Evolutionary conservation across 2,329 filamentous ascomycete genomes (phyloP), one percentile per base, ranked within the genome.

Genomic region (Fusarium compactum): DNA sequence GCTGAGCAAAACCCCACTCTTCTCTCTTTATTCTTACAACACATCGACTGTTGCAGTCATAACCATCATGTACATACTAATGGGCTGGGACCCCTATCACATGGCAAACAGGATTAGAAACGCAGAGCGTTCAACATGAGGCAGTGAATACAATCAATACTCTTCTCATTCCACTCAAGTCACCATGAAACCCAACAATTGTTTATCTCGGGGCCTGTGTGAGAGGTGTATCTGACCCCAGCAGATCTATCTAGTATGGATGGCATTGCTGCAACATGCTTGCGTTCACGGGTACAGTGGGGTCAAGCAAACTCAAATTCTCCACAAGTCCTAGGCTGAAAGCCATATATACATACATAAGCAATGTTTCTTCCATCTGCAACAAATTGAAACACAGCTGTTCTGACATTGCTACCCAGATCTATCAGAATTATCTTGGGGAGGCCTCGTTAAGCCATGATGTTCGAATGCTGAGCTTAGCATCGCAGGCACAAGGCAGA

Each of bases 371-470:
- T 29, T n/a, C 5, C 24, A 24, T 24, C 30, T 43, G 20, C 45
- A 22, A 11, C 6, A 22, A 11, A 6, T 24, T 27, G 27, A 20
- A 29, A 38, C 25, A 34, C 8, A 40, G 8, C 12, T 29, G 22
- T 30, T 38, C 34, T 38, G 34, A n/a, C 34, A 12, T 38, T 38
- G 10, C 18, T 38, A 18, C 34, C 18, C 34, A n/a, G 10, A n/a
- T 38, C 34, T 12, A n/a, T 41, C 15, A 38, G 27, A 54, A 43
- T 30, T 29, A 47, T 43, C 40, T 24, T 51, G 55, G 54, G 57
- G 72, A 74, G 72, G 72, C 72, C 72, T 74, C 72, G 68, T 62
- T 56, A 50, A 55, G 47, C 38, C 32, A 51, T 48, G 22, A 50
- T 46, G 25, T 60, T 27, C 41, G 27, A 64, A 30, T 52, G 38